Percentiles rank a stretch among this genome's conserved stretches.
Conservation (phyloP, 495 filamentous ascomycete genomes). For the Alectoria sarmentosa region DNA sequence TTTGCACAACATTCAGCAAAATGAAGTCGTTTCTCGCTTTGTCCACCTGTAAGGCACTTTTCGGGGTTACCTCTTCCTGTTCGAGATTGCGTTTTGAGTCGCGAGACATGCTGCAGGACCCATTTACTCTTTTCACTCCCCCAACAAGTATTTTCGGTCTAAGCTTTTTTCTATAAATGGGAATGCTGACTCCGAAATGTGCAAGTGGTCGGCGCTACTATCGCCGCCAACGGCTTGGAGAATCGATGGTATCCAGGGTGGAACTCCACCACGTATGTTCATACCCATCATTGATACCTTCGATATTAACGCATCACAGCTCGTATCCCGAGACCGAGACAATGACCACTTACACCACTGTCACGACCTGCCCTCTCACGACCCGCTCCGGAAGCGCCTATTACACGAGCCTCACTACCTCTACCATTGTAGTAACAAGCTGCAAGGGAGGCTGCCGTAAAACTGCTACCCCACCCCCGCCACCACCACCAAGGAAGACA, state of each 20-base stretch:
- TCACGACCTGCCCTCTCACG: slow-evolving; percentile 1
- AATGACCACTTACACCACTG: slow-evolving; percentile 16
- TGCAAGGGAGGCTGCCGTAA: slow-evolving; percentile 1
- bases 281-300: neutral
- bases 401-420: neutral
- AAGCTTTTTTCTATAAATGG: no score
- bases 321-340: neutral
- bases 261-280: slow-evolving; percentile 19
- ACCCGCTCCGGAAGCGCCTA: slow-evolving; percentile 1
- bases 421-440: slow-evolving; percentile 3
- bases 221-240: slow-evolving; percentile 14
- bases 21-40: slow-evolving; percentile 19
- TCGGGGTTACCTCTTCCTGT: no score
- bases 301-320: neutral
- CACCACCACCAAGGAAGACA: slow-evolving; percentile 1
- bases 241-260: slow-evolving; percentile 14
- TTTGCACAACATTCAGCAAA: slow-evolving; percentile 5
- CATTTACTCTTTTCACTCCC: no score
- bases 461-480: neutral
- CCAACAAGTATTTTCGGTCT: no score
- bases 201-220: no score
- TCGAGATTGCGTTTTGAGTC: no score
- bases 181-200: no score
- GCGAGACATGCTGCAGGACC: no score
- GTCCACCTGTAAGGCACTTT: slow-evolving; percentile 12